Conservation (phyloP, 1,139 yeast genomes). For the Torulaspora pretoriensis region DNA sequence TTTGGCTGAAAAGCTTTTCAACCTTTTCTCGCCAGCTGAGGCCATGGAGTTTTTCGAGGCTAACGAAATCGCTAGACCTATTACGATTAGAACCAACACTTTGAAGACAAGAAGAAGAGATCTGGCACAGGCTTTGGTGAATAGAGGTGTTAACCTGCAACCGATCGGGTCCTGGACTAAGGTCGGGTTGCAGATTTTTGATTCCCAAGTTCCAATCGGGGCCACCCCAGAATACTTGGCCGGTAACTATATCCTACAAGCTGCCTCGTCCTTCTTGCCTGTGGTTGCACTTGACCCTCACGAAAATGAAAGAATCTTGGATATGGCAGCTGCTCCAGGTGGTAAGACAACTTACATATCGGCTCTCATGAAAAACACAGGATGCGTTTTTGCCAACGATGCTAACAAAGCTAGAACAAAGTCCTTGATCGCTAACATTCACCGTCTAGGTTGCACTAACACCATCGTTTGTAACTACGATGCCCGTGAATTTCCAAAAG, state of each 20-base stretch:
- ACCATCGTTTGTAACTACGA: conserved; percentile 96
- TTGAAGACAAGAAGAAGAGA: conserved; percentile 92
- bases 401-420: conserved; percentile 94
- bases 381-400: conserved; percentile 96
- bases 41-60: conserved; percentile 99
- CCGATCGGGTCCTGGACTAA: conserved; percentile 98
- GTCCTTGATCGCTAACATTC: conserved; percentile 94
- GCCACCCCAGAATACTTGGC: conserved; percentile 99
- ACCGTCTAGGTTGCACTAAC: conserved; percentile 93
- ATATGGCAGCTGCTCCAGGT: conserved; percentile 99
- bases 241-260: conserved; percentile 96
- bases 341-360: conserved; percentile 97
- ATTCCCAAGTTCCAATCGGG: conserved; percentile 97
- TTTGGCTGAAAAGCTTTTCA: conserved; percentile 88
- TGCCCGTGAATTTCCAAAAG: conserved; percentile 97
- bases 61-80: conserved; percentile 93
- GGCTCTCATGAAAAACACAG: conserved; percentile 97
- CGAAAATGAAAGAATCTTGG: conserved; percentile 89
- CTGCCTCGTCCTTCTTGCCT: conserved; percentile 96
- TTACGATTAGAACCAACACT: conserved; percentile 95
- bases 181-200: conserved; percentile 94
- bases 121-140: conserved; percentile 88
- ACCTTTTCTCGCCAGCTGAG: conserved; percentile 88
- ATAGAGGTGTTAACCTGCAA: conserved; percentile 94
- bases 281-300: conserved; percentile 97